Base-by-base conservation (phyloP, 2,329 filamentous ascomycete species). In the Colletotrichum godetiae region DNA sequence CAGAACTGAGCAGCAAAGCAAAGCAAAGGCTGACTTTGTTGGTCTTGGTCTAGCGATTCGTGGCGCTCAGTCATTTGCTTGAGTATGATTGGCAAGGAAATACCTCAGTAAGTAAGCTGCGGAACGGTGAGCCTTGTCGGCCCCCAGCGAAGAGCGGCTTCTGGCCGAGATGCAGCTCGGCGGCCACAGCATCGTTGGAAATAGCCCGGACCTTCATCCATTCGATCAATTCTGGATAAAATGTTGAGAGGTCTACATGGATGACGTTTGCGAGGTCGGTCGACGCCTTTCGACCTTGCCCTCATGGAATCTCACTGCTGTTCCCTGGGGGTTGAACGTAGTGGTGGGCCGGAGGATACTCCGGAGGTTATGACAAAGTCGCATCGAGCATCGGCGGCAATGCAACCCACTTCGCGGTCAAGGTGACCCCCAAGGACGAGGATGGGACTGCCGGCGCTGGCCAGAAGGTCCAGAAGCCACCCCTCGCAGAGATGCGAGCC, bases 401-500 rank as follows among this genome's bases (percentile, higher is more conserved):
- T 63, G 46, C 29, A 64, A 64, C 61, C 61, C 46, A 46, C 60
- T 53, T 63, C n/a, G 15, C 27, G 27, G 42, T 33, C n/a, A 27
- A 24, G 27, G 31, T 29, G 29, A 63, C 42, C 60, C 60, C 42
- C 49, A 46, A 55, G 11, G 24, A 55, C 10, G 42, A n/a, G 27
- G 46, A 64, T 33, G 33, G 61, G n/a, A 33, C 49, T 55, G 61
- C 49, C 61, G 61, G 49, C 49, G 53, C 46, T 55, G 61, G 49
- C 22, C 53, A 65, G 42, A 61, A 27, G 33, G 42, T 59, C 55
- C 12, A 31, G 29, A 62, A 62, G 22, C 52, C 22, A 24, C 52
- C 67, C 67, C 57, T 59, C 70, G 63, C 66, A 55, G 66, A 73
- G 24, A n/a, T 73, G 53, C 70, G 58, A 42, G 67, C 37, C 29